A percentile compares a stretch with the other conserved stretches of the same genome.
These are phyloP conservation scores for Sclerotinia subarctica DNA, from an alignment of 2,329 filamentous ascomycete genomes.

Conservation along the genomic window DNA sequence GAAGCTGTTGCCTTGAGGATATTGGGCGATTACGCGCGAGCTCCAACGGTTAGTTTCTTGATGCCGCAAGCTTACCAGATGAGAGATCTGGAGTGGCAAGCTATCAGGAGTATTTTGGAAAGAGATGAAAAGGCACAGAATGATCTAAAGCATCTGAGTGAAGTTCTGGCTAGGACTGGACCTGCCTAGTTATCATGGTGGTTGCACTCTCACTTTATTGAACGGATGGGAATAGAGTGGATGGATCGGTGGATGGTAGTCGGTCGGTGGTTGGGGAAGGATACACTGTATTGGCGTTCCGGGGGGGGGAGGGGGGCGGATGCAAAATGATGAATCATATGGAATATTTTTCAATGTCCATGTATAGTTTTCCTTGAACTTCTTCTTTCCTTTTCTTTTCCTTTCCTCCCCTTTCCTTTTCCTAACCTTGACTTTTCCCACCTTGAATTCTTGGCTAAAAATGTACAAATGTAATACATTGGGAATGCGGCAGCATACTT, in stretches of 20 bases:
- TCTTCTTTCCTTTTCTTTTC: neutral
- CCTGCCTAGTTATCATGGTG: neutral
- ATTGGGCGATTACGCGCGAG: conserved; percentile 57
- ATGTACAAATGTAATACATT: neutral
- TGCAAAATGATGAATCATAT: conserved; percentile 5
- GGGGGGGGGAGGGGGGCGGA: too few species aligned
- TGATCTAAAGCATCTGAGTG: conserved; percentile 51
- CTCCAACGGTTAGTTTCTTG: conserved; percentile 66
- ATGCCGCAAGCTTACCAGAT: conserved; percentile 66
- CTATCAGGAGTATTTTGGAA: conserved; percentile 55
- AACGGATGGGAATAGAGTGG: neutral
- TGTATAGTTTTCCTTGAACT: conserved; percentile 14
- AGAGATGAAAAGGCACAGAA: conserved; percentile 34
- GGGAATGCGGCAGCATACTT: neutral
- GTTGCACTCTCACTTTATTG: neutral
- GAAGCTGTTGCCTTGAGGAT: conserved; percentile 59
- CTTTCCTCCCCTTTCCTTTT: too few species aligned
- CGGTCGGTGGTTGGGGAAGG: conserved; percentile 12
- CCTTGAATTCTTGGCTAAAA: conserved; percentile 10
- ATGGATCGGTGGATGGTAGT: too few species aligned
- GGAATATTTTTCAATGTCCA: neutral
- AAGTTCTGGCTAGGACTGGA: conserved; percentile 46
- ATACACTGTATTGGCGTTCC: conserved; percentile 1
- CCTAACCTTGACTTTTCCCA: too few species aligned
- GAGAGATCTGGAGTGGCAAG: conserved; percentile 68